These are phyloP conservation scores for Capronia coronata DNA, from an alignment of 2,329 filamentous ascomycete genomes.

Conservation along the genomic window DNA sequence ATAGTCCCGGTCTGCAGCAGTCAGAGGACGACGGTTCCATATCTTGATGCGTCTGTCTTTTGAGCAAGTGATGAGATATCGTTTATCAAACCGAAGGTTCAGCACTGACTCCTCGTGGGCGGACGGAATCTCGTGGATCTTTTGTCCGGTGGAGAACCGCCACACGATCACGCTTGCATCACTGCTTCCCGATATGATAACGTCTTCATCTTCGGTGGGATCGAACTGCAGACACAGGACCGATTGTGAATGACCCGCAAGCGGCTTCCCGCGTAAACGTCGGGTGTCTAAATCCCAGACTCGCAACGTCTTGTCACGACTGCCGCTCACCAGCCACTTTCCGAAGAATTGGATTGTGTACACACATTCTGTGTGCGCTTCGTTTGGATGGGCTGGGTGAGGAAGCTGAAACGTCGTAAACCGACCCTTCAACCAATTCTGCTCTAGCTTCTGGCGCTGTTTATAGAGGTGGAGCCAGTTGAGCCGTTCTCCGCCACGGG, in stretches of 20 bases:
- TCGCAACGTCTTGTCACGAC: constrained; percentile 77
- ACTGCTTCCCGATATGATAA: constrained; percentile 93
- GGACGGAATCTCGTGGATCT: constrained; percentile 65
- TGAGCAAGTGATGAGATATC: constrained; percentile 90
- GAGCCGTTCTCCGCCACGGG: constrained; percentile 48
- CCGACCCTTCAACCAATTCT: constrained; percentile 81
- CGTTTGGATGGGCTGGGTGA: constrained; percentile 69
- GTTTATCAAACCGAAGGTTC: constrained; percentile 85
- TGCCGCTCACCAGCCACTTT: constrained; percentile 85
- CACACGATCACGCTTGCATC: constrained; percentile 87
- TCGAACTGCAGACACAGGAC: constrained; percentile 96
- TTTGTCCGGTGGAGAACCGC: constrained; percentile 84
- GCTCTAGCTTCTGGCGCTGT: constrained; percentile 74
- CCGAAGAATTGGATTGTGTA: constrained; percentile 88
- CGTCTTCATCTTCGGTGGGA: constrained; percentile 73
- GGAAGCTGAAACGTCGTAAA: constrained; percentile 86
- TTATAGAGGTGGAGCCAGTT: constrained; percentile 95
- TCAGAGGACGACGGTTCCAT: constrained; percentile 73
- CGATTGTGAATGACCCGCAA: constrained; percentile 73
- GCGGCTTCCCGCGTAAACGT: constrained; percentile 65
- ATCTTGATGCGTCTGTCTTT: constrained; percentile 97
- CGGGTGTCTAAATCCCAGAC: constrained; percentile 85
- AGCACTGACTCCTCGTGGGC: constrained; percentile 88
- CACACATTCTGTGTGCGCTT: constrained; percentile 86
- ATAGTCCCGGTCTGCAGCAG: constrained; percentile 41